Conservation (phyloP, 805 yeast species). For the Metschnikowia aberdeeniae region DNA sequence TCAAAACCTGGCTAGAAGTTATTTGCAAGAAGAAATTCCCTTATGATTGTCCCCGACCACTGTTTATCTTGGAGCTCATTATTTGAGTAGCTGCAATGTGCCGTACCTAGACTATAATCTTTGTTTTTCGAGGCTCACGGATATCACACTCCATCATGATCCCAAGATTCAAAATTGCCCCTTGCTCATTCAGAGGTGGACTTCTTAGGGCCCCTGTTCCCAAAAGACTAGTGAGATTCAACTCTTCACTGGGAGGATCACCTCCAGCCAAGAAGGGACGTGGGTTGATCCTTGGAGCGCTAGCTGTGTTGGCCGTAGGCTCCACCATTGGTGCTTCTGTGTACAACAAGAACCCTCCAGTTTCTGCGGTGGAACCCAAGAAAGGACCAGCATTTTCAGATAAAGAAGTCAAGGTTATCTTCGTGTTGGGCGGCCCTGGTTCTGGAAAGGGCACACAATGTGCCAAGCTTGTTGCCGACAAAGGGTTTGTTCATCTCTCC, state of each 20-base stretch:
- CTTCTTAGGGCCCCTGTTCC: not conserved
- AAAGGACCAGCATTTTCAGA: slow-evolving; percentile 47
- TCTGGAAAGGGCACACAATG: slow-evolving; percentile 98
- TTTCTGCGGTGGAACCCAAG: slow-evolving; percentile 41
- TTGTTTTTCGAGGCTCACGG: not conserved
- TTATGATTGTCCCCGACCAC: no score
- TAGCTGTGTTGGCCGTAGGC: slow-evolving; percentile 50
- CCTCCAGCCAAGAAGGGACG: slow-evolving; percentile 15
- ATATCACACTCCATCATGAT: not conserved
- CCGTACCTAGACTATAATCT: slow-evolving; percentile 1
- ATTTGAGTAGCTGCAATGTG: not conserved
- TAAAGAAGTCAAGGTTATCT: slow-evolving; percentile 72
- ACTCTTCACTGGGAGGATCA: slow-evolving; percentile 3
- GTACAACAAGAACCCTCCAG: slow-evolving; percentile 42
- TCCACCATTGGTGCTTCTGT: slow-evolving; percentile 42
- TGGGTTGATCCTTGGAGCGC: slow-evolving; percentile 24
- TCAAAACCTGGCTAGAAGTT: no score
- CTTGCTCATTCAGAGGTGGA: not conserved
- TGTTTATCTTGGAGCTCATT: not conserved
- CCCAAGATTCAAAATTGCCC: not conserved
- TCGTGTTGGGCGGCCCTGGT: slow-evolving; percentile 96
- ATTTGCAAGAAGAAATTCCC: no score
- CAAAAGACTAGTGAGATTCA: not conserved
- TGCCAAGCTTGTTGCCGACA: slow-evolving; percentile 74
- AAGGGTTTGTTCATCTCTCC: slow-evolving; percentile 78